Evolutionary conservation across 2,329 filamentous ascomycete genomes (phyloP), one percentile per base, ranked within the genome.

Genomic region (Pyricularia pennisetigena): DNA sequence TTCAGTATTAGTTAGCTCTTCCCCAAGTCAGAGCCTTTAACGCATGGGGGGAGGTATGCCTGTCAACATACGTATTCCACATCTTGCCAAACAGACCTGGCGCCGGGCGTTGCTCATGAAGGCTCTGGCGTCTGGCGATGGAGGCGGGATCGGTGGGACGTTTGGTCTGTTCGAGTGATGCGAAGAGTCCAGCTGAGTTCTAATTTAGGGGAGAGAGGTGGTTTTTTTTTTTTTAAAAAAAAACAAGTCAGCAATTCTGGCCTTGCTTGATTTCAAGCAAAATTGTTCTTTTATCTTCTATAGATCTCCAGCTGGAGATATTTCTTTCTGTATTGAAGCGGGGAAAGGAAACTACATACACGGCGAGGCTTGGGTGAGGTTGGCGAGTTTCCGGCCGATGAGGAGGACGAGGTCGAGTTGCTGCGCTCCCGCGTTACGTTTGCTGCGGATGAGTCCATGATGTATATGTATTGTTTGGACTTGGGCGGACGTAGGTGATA

Each of bases 1-100:
- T n/a, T n/a, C 8, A 29, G 7, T 1, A 2, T 32, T 12, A 24
- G 16, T 35, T 20, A 64, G 61, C 12, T 5, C 14, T 30, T 14
- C 12, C 20, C 41, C 5, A 20, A 63, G n/a, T 63, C 16, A n/a
- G 5, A 32, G 20, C 6, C 10, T 10, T 8, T n/a, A 41, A 16
- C 10, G n/a, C 20, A 7, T n/a, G 12, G 63, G 16, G 32, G 29
- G 14, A n/a, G n/a, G n/a, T n/a, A n/a, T n/a, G n/a, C n/a, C 8
- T 23, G 2, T 49, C 32, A 14, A 73, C 83, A 67, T 75, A 87
- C 85, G 82, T 86, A 72, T 86, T 80, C 82, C 86, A 88, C 78
- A 86, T 81, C 70, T 81, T 79, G 68, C 82, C 83, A 67, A 87
- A 77, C 70, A 87, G 76, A 59, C 85, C 85, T 1, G 80, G 74